Percentiles rank a stretch among this genome's conserved stretches.
Evolutionary conservation across 371 early-diverging fungal genomes (phyloP).

Genomic region (Mortierella sp.): DNA sequence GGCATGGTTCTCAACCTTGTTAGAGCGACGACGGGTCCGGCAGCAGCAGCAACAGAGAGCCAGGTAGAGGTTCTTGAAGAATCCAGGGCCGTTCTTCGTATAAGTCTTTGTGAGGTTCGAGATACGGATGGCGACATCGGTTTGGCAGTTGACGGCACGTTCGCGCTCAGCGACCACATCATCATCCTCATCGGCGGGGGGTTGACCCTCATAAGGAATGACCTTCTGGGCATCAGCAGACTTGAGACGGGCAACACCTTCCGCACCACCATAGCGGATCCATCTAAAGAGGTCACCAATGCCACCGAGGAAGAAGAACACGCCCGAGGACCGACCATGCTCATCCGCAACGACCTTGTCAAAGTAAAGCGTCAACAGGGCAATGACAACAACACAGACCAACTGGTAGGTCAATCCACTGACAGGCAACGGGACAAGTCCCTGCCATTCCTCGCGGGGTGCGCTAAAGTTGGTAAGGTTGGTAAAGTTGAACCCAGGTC

Average conservation of each 20-base stretch:
- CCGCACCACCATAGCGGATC: constrained; percentile 34
- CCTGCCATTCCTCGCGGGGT: constrained; percentile 28
- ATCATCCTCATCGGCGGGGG: constrained; percentile 63
- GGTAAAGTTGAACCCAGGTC: constrained; percentile 40
- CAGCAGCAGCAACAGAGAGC: constrained; percentile 45
- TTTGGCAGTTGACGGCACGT: constrained; percentile 47
- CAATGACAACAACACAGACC: constrained; percentile 61
- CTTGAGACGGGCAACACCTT: constrained; percentile 23
- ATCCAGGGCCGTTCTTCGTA: constrained; percentile 31
- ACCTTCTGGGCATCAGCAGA: constrained; percentile 37
- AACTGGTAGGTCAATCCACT: constrained; percentile 63
- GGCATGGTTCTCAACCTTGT: constrained; percentile 41
- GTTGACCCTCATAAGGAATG: constrained; percentile 44
- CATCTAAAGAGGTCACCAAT: constrained; percentile 62
- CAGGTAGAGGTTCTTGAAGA: constrained; percentile 40
- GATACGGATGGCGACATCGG: constrained; percentile 42
- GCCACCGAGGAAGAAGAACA: constrained; percentile 72
- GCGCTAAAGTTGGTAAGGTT: constrained; percentile 22
- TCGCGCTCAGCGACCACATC: constrained; percentile 67
- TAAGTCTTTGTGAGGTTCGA: constrained; percentile 56
- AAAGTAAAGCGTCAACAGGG: constrained; percentile 69
- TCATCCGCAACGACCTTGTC: constrained; percentile 80
- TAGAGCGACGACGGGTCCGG: constrained; percentile 20
- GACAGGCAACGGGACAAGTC: constrained; percentile 62
- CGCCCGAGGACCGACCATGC: constrained; percentile 62